phyloP scores from a whole-genome alignment of 1,284 basidiomycete species.

The Pseudozyma thailandica region DNA sequence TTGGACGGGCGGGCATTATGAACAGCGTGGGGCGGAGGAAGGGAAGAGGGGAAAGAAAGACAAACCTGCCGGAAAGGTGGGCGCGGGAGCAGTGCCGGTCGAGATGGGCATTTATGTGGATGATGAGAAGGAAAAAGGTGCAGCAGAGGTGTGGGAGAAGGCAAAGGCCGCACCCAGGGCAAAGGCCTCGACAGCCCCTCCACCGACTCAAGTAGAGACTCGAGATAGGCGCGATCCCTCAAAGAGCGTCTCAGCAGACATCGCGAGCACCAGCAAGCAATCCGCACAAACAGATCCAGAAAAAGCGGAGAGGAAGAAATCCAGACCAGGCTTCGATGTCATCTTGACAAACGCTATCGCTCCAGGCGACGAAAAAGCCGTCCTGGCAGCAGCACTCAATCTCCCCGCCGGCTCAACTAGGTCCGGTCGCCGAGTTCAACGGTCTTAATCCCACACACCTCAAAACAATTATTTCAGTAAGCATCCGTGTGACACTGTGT shows the following conservation, averaged over 20 bases:
- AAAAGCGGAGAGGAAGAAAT: not conserved
- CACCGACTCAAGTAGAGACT: too few species aligned
- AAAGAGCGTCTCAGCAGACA: too few species aligned
- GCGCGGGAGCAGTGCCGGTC: conserved; percentile 19
- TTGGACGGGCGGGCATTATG: conserved; percentile 45
- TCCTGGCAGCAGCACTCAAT: conserved; percentile 39
- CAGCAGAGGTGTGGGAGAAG: conserved; percentile 21
- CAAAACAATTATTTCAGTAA: too few species aligned
- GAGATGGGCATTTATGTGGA: conserved; percentile 49
- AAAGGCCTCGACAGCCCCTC: too few species aligned
- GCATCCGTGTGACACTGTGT: too few species aligned
- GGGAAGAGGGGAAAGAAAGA: not conserved
- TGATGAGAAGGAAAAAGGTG: conserved; percentile 32
- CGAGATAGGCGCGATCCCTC: too few species aligned
- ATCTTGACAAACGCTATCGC: conserved; percentile 41
- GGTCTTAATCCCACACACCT: conserved; percentile 6
- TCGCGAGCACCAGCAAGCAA: too few species aligned
- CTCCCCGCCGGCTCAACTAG: conserved; percentile 46
- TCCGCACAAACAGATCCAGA: not conserved
- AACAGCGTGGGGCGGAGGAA: not conserved
- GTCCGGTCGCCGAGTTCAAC: conserved; percentile 33
- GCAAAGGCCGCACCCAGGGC: not conserved
- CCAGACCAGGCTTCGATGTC: conserved; percentile 42
- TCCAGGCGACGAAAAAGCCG: conserved; percentile 50
- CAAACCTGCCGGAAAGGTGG: not conserved